Conservation (phyloP, 306 rosid species). For the Citrullus mucosospermus region DNA sequence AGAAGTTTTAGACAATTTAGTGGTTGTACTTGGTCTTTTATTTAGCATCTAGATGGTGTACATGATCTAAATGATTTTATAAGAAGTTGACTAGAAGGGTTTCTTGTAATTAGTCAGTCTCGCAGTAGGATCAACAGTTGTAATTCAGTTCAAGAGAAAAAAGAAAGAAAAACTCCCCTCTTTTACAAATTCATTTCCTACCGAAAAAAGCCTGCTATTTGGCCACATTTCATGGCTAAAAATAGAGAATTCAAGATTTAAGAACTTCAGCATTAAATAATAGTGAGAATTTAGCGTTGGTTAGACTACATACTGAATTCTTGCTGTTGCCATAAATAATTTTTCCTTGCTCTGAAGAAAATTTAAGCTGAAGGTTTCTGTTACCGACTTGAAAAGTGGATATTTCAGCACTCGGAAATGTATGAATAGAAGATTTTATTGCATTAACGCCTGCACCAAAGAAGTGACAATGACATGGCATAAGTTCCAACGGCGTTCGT, state of each 20-base stretch:
- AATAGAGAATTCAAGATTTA: neutral
- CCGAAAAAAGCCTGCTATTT: neutral
- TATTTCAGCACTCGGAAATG: constrained; percentile 17
- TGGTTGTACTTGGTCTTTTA: neutral
- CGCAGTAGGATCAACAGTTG: neutral
- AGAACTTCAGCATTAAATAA: neutral
- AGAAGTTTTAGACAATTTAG: neutral
- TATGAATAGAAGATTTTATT: constrained; percentile 37
- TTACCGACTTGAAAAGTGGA: constrained; percentile 33
- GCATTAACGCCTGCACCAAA: constrained; percentile 35
- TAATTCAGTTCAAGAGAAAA: neutral
- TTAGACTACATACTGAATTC: constrained; percentile 25
- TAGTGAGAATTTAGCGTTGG: neutral
- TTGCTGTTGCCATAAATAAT: constrained; percentile 26
- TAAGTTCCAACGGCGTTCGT: neutral
- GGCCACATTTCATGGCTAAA: neutral
- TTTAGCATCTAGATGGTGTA: neutral
- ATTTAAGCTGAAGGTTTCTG: constrained; percentile 34
- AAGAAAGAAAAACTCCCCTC: neutral
- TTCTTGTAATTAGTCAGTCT: neutral
- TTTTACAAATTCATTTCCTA: neutral
- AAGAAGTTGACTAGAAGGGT: neutral
- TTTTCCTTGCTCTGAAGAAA: constrained; percentile 25
- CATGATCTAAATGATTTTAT: neutral
- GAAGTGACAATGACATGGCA: constrained; percentile 12